Base-by-base conservation (phyloP, 768 basidiomycete genomes). In the Lactarius trivialis region DNA sequence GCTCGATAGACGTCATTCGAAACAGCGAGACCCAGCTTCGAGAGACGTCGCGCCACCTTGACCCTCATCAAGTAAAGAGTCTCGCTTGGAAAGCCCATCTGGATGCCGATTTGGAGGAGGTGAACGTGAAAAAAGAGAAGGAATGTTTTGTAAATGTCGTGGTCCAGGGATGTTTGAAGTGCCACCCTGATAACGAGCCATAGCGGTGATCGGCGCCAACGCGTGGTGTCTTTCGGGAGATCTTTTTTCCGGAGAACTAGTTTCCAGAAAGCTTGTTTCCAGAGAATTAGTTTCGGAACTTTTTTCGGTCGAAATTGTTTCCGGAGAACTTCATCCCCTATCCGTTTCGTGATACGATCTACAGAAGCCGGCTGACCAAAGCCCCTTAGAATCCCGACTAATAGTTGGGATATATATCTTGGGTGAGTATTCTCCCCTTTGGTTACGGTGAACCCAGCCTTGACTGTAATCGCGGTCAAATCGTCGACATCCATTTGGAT, bases 161-260 rank as follows among this genome's bases (percentile, higher is more conserved):
- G 21, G 21, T 45, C 21, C 43, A 45, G 11, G 43, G 43, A 45
- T 5, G 72, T 76, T 49, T 77, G 75, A 9, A 77, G 61, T 0
- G 73, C 74, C 8, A 82, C 79, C 9, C 81, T 24, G 43, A 45
- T 24, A 45, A 45, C 43, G 21, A 45, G 43, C 43, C 43, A 45
- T 12, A 45, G 7, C 43, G 43, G 43, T 4, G 43, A 45, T 45
- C 43, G 4, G 43, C 43, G 43, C 43, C 43, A 45, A 12, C 71
- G 82, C 57, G 73, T 69, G 30, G 43, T 12, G 11, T 45, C 43
- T 24, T 45, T 45, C n/a, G n/a, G n/a, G n/a, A n/a, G n/a, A n/a
- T n/a, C n/a, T n/a, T n/a, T n/a, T n/a, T n/a, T n/a, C n/a, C n/a
- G n/a, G n/a, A n/a, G n/a, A n/a, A n/a, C n/a, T n/a, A n/a, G n/a